Evolutionary conservation across 192 early-diverging fungal species (phyloP), one percentile per base, ranked within the genome.

Genomic region (Chytriomyces hyalinus): DNA sequence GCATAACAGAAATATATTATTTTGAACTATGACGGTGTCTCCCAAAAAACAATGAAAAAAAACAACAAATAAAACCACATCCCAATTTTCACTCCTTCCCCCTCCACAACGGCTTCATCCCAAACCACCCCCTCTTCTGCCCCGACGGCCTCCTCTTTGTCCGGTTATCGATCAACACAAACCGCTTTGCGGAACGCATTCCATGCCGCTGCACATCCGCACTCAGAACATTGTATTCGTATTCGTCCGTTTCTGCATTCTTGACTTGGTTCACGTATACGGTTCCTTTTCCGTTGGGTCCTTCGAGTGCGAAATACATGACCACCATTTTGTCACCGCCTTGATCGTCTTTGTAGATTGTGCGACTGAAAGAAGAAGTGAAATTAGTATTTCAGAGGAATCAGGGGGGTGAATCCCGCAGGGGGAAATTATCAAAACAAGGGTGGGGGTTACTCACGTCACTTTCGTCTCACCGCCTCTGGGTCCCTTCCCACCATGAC

Each of bases 201-300:
- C 73, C 73, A 51, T 75, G 73, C 22, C 73, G 61, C 36, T 66
- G 61, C 20, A 75, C 73, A 51, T 75, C 73, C 64, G 73, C 73
- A 49, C 73, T 75, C 28, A 75, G 36, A 2, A 75, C 73, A 24
- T 65, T 65, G 46, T 75, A 75, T 65, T 75, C 73, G 36, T 66
- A 75, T 28, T 65, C 64, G n/a, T 64, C 73, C 53, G 53, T n/a
- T 7, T 75, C 73, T 9, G 43, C 2, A 28, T 75, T 75, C 73
- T 75, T 75, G 20, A 66, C 66, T 43, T 75, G 73, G 49, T 75
- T 75, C 48, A 75, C 73, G 46, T 75, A 75, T 10, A 36, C 73
- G 20, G 73, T 66, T 50, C 73, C 73, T 43, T 75, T 75, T 36
- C 73, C 73, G 48, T 66, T 75, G 15, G 73, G 73, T 51, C 73